These are phyloP conservation scores for Xylaria sp. DNA, from an alignment of 2,329 filamentous ascomycete genomes.

Conservation along the genomic window DNA sequence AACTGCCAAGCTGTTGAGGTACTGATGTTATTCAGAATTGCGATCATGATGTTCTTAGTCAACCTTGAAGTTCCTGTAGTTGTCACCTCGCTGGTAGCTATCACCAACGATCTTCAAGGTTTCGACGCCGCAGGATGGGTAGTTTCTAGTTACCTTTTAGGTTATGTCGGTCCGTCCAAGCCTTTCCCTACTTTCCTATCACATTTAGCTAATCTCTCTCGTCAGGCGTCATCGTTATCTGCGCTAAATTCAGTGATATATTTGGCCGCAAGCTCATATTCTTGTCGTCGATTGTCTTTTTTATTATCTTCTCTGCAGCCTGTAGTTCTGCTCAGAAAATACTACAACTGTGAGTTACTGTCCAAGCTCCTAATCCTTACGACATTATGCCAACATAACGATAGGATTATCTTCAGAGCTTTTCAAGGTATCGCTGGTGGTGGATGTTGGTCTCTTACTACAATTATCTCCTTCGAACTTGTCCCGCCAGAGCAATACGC, in stretches of 20 bases:
- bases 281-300: conserved; percentile 71
- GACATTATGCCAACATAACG: background rate
- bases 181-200: background rate
- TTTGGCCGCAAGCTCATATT: conserved; percentile 69
- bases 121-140: conserved; percentile 38
- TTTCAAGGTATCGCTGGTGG: conserved; percentile 40
- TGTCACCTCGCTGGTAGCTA: conserved; percentile 38
- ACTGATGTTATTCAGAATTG: conserved; percentile 29
- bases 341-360: conserved; percentile 65
- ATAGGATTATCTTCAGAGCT: conserved; percentile 35
- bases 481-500: conserved; percentile 39
- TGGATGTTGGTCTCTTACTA: conserved; percentile 35
- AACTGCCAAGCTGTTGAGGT: background rate
- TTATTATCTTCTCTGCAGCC: conserved; percentile 72
- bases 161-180: conserved; percentile 37
- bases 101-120: conserved; percentile 33
- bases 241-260: conserved; percentile 76
- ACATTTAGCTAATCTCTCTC: background rate
- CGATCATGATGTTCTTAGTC: conserved; percentile 40
- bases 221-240: conserved; percentile 56
- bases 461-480: conserved; percentile 37
- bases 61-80: conserved; percentile 40
- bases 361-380: background rate
- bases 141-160: conserved; percentile 39
- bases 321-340: conserved; percentile 74